Evolutionary conservation across 2,329 filamentous ascomycete genomes (phyloP), one percentile per base, ranked within the genome.

Genomic region (Cadophora gregata): DNA sequence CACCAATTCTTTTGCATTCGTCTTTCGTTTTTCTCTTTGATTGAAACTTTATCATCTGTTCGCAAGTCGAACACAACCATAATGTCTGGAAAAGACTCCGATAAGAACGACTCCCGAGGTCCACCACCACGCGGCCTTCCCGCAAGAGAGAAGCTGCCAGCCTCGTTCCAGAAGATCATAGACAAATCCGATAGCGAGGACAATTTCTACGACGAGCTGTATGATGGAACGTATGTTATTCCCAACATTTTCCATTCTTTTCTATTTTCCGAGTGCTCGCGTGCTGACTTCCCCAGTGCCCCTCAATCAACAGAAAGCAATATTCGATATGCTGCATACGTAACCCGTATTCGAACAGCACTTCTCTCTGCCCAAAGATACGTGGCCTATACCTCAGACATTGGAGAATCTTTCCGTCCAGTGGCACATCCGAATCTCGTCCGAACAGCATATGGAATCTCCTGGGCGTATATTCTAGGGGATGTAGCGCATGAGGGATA

Each of bases 401-500:
- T 99, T 70, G 96, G 96, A 77, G 96, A 99, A 80, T 96, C 92
- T 0, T 99, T 99, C 80, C 88, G 96, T 1, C 96, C 96, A 0
- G 86, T 99, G 47, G 94, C 95, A 4, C 94, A 97, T 77, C 95
- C 93, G 0, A 89, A 85, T 74, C 81, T 96, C 3, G 91, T 99
- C 12, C 87, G 90, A 67, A 83, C 87, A 58, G 96, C 96, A 6
- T 99, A 99, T 77, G 95, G 88, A 59, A 83, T 99, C 50, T 97
- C 93, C 1, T 98, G 96, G 96, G 84, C 91, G 12, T 99, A 99
- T 76, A 86, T 99, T 25, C 80, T 93, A 16, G 95, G 96, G 59
- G 96, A 99, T 76, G 95, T 98, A 58, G 85, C 86, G 38, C 90
- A 97, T 77, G 96, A 99, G 79, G 95, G 96, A 6, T 98, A 97